Percentiles rank a stretch among this genome's conserved stretches.
Conservation (phyloP, 352 stramenopile species). For the Globisporangium ultimum region DNA sequence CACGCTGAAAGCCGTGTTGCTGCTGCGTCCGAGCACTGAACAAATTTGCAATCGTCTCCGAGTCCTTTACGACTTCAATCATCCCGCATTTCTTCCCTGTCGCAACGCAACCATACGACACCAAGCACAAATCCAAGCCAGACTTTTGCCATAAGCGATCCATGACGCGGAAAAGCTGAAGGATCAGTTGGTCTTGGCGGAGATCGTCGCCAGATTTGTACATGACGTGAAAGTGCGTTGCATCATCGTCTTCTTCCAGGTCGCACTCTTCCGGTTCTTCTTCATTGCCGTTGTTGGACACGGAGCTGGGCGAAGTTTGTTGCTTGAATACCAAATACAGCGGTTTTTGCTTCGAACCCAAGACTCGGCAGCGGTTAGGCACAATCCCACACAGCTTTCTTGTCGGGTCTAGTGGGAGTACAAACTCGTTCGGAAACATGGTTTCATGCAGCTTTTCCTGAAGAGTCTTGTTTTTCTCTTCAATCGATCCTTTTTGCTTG, state of each 20-base stretch:
- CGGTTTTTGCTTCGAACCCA: conserved; percentile 91
- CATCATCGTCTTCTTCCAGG: conserved; percentile 13
- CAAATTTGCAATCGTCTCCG: conserved; percentile 70
- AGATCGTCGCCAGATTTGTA: conserved; percentile 92
- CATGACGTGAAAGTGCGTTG: conserved; percentile 58
- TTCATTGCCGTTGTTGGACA: conserved; percentile 70
- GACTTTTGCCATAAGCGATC: conserved; percentile 84
- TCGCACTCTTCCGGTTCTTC: background rate
- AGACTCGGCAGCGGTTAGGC: conserved; percentile 79
- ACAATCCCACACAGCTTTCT: conserved; percentile 37
- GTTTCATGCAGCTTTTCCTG: conserved; percentile 10
- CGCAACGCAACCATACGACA: conserved; percentile 81
- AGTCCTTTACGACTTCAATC: conserved; percentile 84
- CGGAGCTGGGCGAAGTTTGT: conserved; percentile 32
- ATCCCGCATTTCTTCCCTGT: conserved; percentile 82
- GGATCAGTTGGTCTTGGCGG: conserved; percentile 90
- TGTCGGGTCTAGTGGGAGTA: conserved; percentile 18
- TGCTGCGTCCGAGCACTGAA: conserved; percentile 22
- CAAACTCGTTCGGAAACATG: conserved; percentile 17
- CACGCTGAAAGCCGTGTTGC: conserved; percentile 16
- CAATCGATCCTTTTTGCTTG: conserved; percentile 7
- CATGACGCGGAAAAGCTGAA: conserved; percentile 89
- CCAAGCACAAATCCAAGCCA: conserved; percentile 76
- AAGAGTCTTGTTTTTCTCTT: conserved; percentile 17
- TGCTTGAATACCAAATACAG: conserved; percentile 54